Percentiles rank a stretch among this genome's conserved stretches.
Evolutionary conservation across 2,329 filamentous ascomycete genomes (phyloP).

Genomic region (Epichloe scottii): DNA sequence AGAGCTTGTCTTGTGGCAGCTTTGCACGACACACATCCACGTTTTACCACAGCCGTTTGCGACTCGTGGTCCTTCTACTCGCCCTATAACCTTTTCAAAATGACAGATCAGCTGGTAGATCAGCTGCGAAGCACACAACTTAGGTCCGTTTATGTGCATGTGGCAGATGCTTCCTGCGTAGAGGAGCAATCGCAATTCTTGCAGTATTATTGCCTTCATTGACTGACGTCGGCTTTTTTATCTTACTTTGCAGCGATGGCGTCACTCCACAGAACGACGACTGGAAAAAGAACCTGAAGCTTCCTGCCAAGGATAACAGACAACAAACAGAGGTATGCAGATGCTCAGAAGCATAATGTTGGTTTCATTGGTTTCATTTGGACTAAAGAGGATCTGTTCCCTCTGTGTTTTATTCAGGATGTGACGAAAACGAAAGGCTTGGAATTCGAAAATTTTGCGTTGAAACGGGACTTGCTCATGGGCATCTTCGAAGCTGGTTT

Average conservation of each 20-base stretch:
- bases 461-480: constrained; percentile 94
- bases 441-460: constrained; percentile 93
- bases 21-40: constrained; percentile 11
- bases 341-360: background rate
- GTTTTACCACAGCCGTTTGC: constrained; percentile 4
- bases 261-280: constrained; percentile 38
- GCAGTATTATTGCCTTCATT: background rate
- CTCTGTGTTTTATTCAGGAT: constrained; percentile 47
- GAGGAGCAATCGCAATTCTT: background rate
- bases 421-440: constrained; percentile 95
- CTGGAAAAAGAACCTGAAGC: constrained; percentile 63
- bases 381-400: constrained; percentile 7
- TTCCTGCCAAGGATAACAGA: constrained; percentile 62
- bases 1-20: constrained; percentile 7
- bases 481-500: constrained; percentile 98
- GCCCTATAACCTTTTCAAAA: constrained; percentile 17
- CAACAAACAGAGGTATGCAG: constrained; percentile 63
- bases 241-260: constrained; percentile 28
- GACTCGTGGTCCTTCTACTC: constrained; percentile 11
- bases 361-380: constrained; percentile 5
- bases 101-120: constrained; percentile 34
- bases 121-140: constrained; percentile 30
- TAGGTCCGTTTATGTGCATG: constrained; percentile 22
- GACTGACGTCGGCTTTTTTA: background rate
- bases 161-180: background rate